Evolutionary conservation across 2,329 filamentous ascomycete genomes (phyloP).

Genomic region (Xylaria sp.): DNA sequence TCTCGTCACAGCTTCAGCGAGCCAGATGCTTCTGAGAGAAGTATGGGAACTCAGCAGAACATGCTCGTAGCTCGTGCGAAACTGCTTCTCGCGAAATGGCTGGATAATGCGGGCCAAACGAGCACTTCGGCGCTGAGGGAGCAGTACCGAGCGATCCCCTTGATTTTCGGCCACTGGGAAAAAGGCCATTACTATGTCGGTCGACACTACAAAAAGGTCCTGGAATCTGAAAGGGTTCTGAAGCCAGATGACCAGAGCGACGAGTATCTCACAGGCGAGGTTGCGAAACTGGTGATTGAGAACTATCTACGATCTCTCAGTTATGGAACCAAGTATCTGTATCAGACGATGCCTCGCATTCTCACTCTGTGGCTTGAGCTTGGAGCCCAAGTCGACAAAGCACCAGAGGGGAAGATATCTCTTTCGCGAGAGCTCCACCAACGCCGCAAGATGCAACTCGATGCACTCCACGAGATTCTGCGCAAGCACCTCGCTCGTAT

Average conservation of each 20-base stretch:
- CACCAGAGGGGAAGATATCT: conserved; percentile 50
- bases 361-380: conserved; percentile 93
- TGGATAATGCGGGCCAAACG: conserved; percentile 90
- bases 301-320: conserved; percentile 85
- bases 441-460: conserved; percentile 60
- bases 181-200: conserved; percentile 97
- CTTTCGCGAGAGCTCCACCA: conserved; percentile 48
- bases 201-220: conserved; percentile 92
- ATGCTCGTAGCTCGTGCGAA: conserved; percentile 71
- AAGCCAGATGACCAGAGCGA: conserved; percentile 72
- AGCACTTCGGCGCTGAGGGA: conserved; percentile 72
- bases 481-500: conserved; percentile 71
- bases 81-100: conserved; percentile 90
- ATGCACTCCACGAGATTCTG: conserved; percentile 66
- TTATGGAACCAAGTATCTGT: conserved; percentile 90
- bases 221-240: conserved; percentile 80
- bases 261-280: conserved; percentile 72
- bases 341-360: conserved; percentile 86
- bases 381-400: conserved; percentile 66
- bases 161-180: conserved; percentile 70
- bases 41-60: conserved; percentile 46
- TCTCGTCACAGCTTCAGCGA: conserved; percentile 41
- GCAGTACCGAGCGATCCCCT: conserved; percentile 79
- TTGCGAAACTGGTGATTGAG: conserved; percentile 79
- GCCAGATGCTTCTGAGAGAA: conserved; percentile 37